These are phyloP conservation scores for Dioscorea dumetorum DNA, from an alignment of 106 monocot species.

Conservation along the genomic window DNA sequence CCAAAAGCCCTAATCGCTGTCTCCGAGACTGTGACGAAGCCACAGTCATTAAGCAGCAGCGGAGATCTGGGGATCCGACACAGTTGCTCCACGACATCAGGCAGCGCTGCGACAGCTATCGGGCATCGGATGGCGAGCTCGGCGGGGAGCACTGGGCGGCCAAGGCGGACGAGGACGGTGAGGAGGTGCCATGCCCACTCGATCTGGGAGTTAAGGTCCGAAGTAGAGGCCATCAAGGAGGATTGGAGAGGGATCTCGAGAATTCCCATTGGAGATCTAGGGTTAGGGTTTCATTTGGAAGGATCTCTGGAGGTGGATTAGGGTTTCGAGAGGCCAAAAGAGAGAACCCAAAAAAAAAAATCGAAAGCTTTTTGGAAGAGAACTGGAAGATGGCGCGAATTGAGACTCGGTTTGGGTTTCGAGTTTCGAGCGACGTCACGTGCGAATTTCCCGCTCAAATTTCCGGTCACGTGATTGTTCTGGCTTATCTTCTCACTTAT, in stretches of 20 bases:
- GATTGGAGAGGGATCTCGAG: not conserved
- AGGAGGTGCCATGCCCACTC: slow-evolving; percentile 69
- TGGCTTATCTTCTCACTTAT: too few species aligned
- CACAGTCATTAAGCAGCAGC: slow-evolving; percentile 18
- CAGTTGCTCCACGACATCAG: slow-evolving; percentile 40
- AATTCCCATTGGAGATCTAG: slow-evolving; percentile 1
- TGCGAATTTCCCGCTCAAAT: slow-evolving; percentile 15
- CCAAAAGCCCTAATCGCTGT: slow-evolving; percentile 15
- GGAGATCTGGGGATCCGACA: slow-evolving; percentile 62
- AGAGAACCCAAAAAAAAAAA: not conserved
- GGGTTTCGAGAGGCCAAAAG: slow-evolving; percentile 1
- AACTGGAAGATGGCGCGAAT: not conserved
- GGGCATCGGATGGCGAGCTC: slow-evolving; percentile 32
- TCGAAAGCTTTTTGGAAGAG: not conserved
- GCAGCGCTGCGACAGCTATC: slow-evolving; percentile 4
- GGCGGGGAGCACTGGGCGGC: slow-evolving; percentile 32
- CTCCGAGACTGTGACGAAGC: slow-evolving; percentile 32
- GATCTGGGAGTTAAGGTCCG: slow-evolving; percentile 13
- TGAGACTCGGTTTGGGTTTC: slow-evolving; percentile 2
- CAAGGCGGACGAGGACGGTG: slow-evolving; percentile 42
- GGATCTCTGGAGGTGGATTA: not conserved
- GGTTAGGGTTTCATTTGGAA: not conserved
- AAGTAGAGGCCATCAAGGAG: slow-evolving; percentile 10
- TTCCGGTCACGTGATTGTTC: too few species aligned
- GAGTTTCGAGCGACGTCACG: slow-evolving; percentile 10